Conservation (phyloP, 208 protist species). For the Acanthamoeba healyi region DNA sequence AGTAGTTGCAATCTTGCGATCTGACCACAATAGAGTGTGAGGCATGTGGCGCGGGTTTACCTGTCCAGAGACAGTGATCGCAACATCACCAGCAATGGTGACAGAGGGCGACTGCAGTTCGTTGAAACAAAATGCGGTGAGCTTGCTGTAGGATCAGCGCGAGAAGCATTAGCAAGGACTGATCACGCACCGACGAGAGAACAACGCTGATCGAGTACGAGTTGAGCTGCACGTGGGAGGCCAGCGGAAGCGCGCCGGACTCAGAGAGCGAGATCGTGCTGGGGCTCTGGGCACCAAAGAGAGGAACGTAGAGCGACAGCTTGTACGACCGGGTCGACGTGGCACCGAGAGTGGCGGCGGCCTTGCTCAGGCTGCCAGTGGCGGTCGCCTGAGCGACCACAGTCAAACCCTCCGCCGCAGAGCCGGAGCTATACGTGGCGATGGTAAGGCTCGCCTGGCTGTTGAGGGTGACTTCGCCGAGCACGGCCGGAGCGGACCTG, state of each 20-base stretch:
- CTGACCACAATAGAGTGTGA: no score
- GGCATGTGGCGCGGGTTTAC: no score
- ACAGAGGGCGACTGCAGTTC: not conserved
- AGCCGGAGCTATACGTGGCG: conserved; percentile 5
- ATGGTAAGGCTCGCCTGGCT: not conserved
- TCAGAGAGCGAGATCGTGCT: conserved; percentile 36
- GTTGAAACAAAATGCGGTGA: not conserved
- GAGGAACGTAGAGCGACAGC: not conserved
- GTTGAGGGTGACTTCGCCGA: not conserved
- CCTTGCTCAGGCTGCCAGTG: conserved; percentile 10
- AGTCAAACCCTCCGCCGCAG: not conserved
- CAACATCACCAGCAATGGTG: not conserved
- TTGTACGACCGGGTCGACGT: not conserved
- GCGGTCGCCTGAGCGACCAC: not conserved
- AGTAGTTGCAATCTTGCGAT: not conserved
- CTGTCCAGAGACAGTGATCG: not conserved
- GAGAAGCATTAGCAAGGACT: not conserved
- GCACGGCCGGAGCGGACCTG: not conserved
- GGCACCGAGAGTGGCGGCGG: not conserved
- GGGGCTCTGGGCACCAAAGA: not conserved
- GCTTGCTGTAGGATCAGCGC: no score
- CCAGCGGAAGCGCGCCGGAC: not conserved
- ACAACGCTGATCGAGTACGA: conserved; percentile 9
- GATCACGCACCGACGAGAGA: not conserved
- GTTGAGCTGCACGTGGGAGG: not conserved